These are phyloP conservation scores for Phialophora verrucosa DNA, from an alignment of 2,329 filamentous ascomycete genomes.

Conservation along the genomic window DNA sequence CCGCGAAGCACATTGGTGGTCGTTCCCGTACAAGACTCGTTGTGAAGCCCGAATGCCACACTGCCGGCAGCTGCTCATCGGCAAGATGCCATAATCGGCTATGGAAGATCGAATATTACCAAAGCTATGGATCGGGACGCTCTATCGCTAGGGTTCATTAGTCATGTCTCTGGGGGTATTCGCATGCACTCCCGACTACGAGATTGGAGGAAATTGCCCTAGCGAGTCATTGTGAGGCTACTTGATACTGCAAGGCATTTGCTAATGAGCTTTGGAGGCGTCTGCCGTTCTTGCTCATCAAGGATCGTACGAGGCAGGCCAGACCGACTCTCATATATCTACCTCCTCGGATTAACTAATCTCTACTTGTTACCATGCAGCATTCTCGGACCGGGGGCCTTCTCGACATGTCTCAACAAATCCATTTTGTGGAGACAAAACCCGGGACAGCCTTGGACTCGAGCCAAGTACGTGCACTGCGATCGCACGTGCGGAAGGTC, in stretches of 20 bases:
- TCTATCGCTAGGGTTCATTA: conserved; percentile 8
- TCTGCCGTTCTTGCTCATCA: background rate
- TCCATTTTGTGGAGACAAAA: conserved; percentile 26
- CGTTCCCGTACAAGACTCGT: background rate
- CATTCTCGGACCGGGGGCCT: background rate
- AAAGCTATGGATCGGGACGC: conserved; percentile 13
- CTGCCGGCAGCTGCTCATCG: conserved; percentile 1
- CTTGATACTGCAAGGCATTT: conserved; percentile 10
- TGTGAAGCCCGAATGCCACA: background rate
- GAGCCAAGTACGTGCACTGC: conserved; percentile 23
- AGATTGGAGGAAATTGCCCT: conserved; percentile 24
- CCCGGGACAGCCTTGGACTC: conserved; percentile 23
- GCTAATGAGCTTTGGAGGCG: conserved; percentile 5
- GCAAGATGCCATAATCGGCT: conserved; percentile 19
- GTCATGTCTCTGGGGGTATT: conserved; percentile 17
- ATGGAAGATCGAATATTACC: conserved; percentile 17
- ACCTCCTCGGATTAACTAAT: conserved; percentile 6
- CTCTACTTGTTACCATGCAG: background rate
- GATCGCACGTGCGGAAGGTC: conserved; percentile 26
- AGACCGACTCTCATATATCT: conserved; percentile 12
- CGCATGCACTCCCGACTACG: background rate
- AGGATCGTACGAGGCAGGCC: background rate
- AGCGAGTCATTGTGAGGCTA: conserved; percentile 3
- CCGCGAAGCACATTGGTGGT: background rate
- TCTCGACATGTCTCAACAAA: conserved; percentile 17